A percentile compares a stretch with the other conserved stretches of the same genome.
phyloP scores from a whole-genome alignment of 768 basidiomycete genomes.

The Tephrocybe rancida region DNA sequence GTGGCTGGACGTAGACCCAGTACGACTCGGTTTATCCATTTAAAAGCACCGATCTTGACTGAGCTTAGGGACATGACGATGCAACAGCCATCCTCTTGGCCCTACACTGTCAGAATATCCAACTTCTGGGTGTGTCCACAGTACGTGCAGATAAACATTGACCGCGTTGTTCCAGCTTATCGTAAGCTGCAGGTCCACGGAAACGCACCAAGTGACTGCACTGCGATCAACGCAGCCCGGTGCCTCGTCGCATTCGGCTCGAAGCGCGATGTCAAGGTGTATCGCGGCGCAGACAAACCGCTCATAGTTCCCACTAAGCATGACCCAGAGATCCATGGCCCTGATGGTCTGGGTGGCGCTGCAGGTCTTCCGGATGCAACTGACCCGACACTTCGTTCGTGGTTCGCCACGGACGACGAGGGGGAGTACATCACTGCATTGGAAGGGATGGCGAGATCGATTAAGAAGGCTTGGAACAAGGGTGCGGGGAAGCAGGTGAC shows the following conservation, averaged over 20 bases:
- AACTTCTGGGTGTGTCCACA: conserved; percentile 82
- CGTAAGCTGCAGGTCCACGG: conserved; percentile 67
- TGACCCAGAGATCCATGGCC: conserved; percentile 81
- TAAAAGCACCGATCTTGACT: neutral
- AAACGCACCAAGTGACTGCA: conserved; percentile 65
- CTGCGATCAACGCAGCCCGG: conserved; percentile 73
- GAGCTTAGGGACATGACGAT: conserved; percentile 81
- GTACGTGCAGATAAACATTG: conserved; percentile 36
- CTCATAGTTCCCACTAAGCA: conserved; percentile 62
- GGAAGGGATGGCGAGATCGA: conserved; percentile 64
- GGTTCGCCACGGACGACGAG: conserved; percentile 45
- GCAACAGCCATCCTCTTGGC: conserved; percentile 84
- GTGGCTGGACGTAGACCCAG: conserved; percentile 73
- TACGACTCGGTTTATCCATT: conserved; percentile 33
- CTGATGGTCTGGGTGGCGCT: conserved; percentile 83
- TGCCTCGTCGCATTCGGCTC: conserved; percentile 79
- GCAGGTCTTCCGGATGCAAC: conserved; percentile 66
- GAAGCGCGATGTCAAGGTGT: conserved; percentile 55
- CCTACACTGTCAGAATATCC: conserved; percentile 61
- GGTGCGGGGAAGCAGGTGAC: conserved; percentile 64
- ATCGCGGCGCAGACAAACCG: conserved; percentile 71
- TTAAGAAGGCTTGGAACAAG: conserved; percentile 57
- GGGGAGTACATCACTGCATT: conserved; percentile 55
- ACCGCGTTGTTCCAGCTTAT: neutral
- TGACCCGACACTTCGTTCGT: conserved; percentile 48